Conservation (phyloP, 148 eudicot genomes). For the Cornus controversa region DNA sequence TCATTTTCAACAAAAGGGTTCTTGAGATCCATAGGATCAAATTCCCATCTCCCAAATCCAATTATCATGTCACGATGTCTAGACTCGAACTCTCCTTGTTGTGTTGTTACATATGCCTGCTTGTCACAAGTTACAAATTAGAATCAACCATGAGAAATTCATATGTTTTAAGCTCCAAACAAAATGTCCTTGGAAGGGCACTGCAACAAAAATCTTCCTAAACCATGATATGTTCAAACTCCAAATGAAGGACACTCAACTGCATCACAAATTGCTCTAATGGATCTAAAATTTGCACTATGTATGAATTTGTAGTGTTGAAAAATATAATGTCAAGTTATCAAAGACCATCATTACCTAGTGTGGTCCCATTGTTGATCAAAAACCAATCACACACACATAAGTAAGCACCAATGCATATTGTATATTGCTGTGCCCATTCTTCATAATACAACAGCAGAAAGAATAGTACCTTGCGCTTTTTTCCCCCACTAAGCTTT, state of each 20-base stretch:
- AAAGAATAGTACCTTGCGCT: constrained; percentile 22
- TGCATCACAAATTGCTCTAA: background rate
- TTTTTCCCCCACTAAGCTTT: background rate
- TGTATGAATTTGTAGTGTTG: background rate
- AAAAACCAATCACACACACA: too few relatives aligned
- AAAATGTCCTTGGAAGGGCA: background rate
- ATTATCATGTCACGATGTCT: constrained; percentile 35
- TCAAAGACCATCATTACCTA: too few relatives aligned
- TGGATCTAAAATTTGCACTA: background rate
- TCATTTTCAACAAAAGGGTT: constrained; percentile 19
- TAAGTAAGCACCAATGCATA: too few relatives aligned
- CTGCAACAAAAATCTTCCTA: too few relatives aligned
- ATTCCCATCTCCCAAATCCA: constrained; percentile 54
- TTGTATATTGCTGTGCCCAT: background rate
- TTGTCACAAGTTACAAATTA: background rate
- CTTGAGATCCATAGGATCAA: constrained; percentile 40
- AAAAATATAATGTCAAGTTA: background rate
- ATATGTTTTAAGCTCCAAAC: background rate
- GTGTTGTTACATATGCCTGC: constrained; percentile 27
- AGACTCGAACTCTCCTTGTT: constrained; percentile 43
- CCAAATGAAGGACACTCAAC: too few relatives aligned
- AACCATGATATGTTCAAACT: too few relatives aligned
- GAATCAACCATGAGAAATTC: background rate
- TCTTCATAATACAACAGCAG: background rate
- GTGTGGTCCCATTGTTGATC: too few relatives aligned